Evolutionary conservation across 306 rosid genomes (phyloP).

Genomic region (Oemleria cerasiformis): DNA sequence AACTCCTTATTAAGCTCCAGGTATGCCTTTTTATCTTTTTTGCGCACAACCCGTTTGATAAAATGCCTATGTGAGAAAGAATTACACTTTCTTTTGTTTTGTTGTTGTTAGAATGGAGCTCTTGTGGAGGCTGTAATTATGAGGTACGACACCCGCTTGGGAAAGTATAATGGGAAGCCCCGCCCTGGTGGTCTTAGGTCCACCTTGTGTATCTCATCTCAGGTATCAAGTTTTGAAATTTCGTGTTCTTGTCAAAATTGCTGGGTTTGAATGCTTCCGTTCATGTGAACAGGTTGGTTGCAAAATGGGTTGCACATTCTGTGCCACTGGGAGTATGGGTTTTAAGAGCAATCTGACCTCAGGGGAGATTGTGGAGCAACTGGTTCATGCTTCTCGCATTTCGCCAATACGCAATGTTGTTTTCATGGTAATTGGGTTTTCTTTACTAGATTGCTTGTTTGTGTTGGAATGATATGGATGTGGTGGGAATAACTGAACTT

Average conservation of each 20-base stretch:
- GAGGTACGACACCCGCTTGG: constrained; percentile 81
- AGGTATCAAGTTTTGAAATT: constrained; percentile 37
- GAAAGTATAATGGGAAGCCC: constrained; percentile 73
- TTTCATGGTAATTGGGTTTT: constrained; percentile 60
- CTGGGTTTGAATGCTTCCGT: background rate
- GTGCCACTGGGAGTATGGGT: constrained; percentile 99
- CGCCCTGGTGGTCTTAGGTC: constrained; percentile 78
- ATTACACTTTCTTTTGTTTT: background rate
- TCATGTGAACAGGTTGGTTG: constrained; percentile 66
- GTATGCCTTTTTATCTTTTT: constrained; percentile 20
- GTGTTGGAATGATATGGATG: background rate
- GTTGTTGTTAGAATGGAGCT: constrained; percentile 52
- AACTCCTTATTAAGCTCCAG: constrained; percentile 79
- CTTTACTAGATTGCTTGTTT: background rate
- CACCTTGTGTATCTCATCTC: constrained; percentile 86
- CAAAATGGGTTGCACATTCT: constrained; percentile 96
- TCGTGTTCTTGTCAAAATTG: background rate
- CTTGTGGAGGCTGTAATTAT: constrained; percentile 88
- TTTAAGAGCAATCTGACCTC: constrained; percentile 71
- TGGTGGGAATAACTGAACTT: background rate
- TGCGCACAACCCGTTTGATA: constrained; percentile 13
- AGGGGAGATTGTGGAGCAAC: constrained; percentile 85
- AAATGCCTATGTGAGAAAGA: constrained; percentile 11
- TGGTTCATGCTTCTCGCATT: constrained; percentile 76
- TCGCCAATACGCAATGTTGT: constrained; percentile 82